Base-by-base conservation (phyloP, 2,329 filamentous ascomycete species). In the Neobulgaria alba region DNA sequence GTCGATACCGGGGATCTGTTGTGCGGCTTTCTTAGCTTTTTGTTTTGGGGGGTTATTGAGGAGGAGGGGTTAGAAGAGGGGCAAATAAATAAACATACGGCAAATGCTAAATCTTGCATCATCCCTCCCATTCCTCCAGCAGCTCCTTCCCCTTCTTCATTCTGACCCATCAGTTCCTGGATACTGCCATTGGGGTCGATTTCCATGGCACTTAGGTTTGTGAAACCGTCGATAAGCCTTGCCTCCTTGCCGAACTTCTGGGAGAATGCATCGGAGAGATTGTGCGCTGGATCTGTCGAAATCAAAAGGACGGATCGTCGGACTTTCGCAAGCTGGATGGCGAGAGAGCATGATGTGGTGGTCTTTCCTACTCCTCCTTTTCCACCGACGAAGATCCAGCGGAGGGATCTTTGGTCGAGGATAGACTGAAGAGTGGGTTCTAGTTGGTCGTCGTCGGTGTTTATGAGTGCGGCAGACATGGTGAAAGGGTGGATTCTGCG, bases 211-310 rank as follows among this genome's bases (percentile, higher is more conserved):
- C 86, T 93, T 53, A 98, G 71, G 64, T 95, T 95, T 23, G 82
- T 78, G 60, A 94, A 95, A 53, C 92, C 92, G 55, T 95, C 82
- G 51, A 98, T 75, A 29, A 95, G 78, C 49, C 88, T 80, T 39
- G 92, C 92, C 66, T 98, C 92, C 72, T 98, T 98, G 70, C 92
- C 92, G 60, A 98, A 98, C 69, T 98, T 98, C 67, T 98, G 90
- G 54, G 86, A 87, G 67, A 98, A 98, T 46, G 92, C 92, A 68
- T 98, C 92, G 55, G 85, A 92, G 49, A 98, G 75, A 68, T 98
- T 98, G 75, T 98, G 92, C 38, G 92, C 92, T 39, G 92, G 92
- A 65, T 98, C 92, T 57, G 92, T 98, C 29, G 89, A 95, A 68
- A 98, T 98, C 63, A 98, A 82, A 43, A 98, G 79, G 47, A 98